phyloP scores from a whole-genome alignment of 2,329 filamentous ascomycete species.

The Arthroderma sp. region DNA sequence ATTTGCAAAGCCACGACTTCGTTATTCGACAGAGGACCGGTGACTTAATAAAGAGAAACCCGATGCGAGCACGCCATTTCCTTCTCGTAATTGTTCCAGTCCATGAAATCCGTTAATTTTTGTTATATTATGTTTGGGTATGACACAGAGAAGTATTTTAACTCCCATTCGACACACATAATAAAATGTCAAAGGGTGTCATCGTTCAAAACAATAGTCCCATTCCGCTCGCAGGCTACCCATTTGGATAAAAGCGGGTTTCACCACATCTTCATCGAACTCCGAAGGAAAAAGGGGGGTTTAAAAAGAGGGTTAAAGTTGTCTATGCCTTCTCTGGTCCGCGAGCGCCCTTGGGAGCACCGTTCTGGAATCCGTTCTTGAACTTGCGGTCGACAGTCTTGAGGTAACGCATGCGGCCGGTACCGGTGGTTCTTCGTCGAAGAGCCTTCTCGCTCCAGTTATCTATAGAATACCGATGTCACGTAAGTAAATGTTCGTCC shows the following conservation, averaged over 20 bases:
- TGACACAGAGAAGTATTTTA: constrained; percentile 1
- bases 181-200: constrained; percentile 5
- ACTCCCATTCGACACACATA: constrained; percentile 1
- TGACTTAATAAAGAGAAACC: background rate
- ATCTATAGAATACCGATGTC: constrained; percentile 44
- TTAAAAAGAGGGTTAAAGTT: constrained; percentile 12
- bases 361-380: constrained; percentile 95
- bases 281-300: constrained; percentile 13
- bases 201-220: constrained; percentile 25
- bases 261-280: constrained; percentile 8
- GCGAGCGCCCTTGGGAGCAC: constrained; percentile 71
- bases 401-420: constrained; percentile 90
- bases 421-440: constrained; percentile 98
- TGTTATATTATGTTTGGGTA: constrained; percentile 6
- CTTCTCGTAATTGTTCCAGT: background rate
- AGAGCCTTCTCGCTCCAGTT: constrained; percentile 99
- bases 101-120: constrained; percentile 6
- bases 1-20: background rate
- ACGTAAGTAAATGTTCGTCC: constrained; percentile 1
- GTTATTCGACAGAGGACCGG: background rate
- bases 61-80: background rate
- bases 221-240: constrained; percentile 55
- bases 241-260: constrained; percentile 10
- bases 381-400: constrained; percentile 86
- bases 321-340: constrained; percentile 44